Base-by-base conservation (phyloP, 2,329 filamentous ascomycete genomes). In the Fusarium miscanthi region DNA sequence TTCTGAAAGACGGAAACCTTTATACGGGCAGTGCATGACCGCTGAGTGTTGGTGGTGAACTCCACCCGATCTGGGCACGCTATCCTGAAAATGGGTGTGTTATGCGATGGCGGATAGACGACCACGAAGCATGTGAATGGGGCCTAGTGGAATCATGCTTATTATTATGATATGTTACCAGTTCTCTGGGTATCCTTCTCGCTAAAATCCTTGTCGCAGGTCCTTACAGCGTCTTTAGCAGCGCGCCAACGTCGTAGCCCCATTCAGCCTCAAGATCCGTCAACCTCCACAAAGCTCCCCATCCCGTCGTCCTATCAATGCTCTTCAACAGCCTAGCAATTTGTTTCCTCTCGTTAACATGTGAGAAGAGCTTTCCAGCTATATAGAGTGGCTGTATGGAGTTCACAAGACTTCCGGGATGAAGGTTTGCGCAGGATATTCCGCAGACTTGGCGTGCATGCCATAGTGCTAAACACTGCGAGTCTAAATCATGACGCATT, bases 301-400 rank as follows among this genome's bases (percentile, higher is more conserved):
- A 87, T 4, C 85, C 85, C 3, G 84, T 87, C 12, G 83, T 80
- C 8, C 80, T 76, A 65, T 87, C 85, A 30, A 87, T 86, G 9
- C 79, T 80, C 16, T 81, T 82, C 23, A 87, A 82, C 6, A 84
- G 74, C 13, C 81, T 77, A 0, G 79, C 76, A 10, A 84, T 76
- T 30, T 79, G 73, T 4, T 79, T 72, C 13, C 80, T 81, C 57
- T 84, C 80, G 27, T 73, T 73, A 2, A 78, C 79, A 69, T 87
- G 85, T 9, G 83, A 87, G 38, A 88, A 80, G 0, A 87, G 69
- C 21, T 82, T 82, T 1, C 86, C 86, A 0, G 87, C 86, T 23
- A 88, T 79, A 78, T 84, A 87, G 1, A 88, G 79, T 1, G 86
- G 86, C 59, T 87, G 86, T 9, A 87, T 86, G 14, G 86, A 84